Evolutionary conservation across 768 basidiomycete species (phyloP).

Genomic region (Lactifluus hygrophoroides): DNA sequence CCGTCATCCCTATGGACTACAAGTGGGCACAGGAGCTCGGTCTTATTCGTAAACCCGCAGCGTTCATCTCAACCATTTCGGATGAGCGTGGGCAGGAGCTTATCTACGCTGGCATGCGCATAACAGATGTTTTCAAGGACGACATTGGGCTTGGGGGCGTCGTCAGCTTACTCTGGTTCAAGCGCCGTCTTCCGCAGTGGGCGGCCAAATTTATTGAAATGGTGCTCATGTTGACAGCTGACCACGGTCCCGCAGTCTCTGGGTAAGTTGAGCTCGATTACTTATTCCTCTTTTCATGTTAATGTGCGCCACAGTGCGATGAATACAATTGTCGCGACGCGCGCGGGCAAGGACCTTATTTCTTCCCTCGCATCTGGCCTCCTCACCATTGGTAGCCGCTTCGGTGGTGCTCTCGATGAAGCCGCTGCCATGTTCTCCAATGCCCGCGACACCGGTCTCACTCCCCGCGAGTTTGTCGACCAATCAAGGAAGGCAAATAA

Average conservation of each 20-base stretch:
- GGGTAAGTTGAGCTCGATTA: constrained; percentile 30
- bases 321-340: constrained; percentile 98
- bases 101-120: constrained; percentile 97
- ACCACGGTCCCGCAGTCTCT: constrained; percentile 97
- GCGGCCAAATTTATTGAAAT: constrained; percentile 99
- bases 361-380: constrained; percentile 94
- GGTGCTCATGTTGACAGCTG: constrained; percentile 98
- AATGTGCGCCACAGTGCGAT: constrained; percentile 51
- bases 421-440: constrained; percentile 93
- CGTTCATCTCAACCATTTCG: constrained; percentile 98
- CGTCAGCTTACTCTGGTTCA: constrained; percentile 95
- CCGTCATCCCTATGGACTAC: constrained; percentile 99
- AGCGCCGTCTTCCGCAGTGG: constrained; percentile 83
- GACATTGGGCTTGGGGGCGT: constrained; percentile 97
- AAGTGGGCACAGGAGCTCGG: constrained; percentile 99
- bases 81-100: constrained; percentile 99
- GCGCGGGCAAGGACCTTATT: constrained; percentile 98
- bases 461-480: constrained; percentile 98
- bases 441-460: constrained; percentile 84
- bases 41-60: constrained; percentile 96
- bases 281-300: constrained; percentile 1
- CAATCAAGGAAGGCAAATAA: constrained; percentile 88
- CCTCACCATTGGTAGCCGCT: constrained; percentile 94
- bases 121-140: constrained; percentile 97
- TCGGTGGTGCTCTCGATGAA: constrained; percentile 98